Evolutionary conservation across 768 basidiomycete species (phyloP).

Genomic region (Leccinellum albellum): DNA sequence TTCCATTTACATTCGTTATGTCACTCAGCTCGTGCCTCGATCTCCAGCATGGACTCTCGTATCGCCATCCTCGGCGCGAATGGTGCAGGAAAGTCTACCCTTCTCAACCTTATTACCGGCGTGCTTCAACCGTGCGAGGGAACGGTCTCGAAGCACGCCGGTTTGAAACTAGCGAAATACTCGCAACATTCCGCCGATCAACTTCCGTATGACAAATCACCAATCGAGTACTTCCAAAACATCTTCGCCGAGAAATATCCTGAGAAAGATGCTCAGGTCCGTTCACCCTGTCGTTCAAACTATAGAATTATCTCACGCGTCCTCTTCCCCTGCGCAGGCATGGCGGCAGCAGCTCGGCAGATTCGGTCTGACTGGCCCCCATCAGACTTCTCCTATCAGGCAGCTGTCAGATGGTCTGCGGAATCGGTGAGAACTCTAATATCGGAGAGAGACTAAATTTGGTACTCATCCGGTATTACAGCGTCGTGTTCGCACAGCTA

Average conservation of each 20-base stretch:
- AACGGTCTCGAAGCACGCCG: constrained; percentile 83
- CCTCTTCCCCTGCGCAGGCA: constrained; percentile 45
- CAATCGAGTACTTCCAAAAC: constrained; percentile 90
- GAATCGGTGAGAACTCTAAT: constrained; percentile 63
- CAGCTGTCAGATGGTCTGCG: constrained; percentile 94
- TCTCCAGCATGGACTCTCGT: constrained; percentile 82
- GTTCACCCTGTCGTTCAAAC: constrained; percentile 9
- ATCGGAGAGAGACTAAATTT: neutral
- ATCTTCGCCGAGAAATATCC: constrained; percentile 82
- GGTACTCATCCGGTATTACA: constrained; percentile 28
- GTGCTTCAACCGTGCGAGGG: constrained; percentile 77
- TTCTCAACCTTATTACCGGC: constrained; percentile 86
- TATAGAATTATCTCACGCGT: constrained; percentile 7
- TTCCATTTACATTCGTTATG: constrained; percentile 3
- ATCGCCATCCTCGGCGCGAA: constrained; percentile 96
- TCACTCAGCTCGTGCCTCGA: constrained; percentile 3
- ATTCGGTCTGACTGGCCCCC: constrained; percentile 90
- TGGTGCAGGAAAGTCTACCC: constrained; percentile 91
- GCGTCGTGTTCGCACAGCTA: constrained; percentile 94
- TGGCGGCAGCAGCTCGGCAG: constrained; percentile 95
- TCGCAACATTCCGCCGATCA: constrained; percentile 99
- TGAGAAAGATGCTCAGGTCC: constrained; percentile 80
- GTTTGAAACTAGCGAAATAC: constrained; percentile 95
- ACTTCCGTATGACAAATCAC: constrained; percentile 86
- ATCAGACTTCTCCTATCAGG: constrained; percentile 91